phyloP scores from a whole-genome alignment of 495 filamentous ascomycete species.

The Xylaria venustula region DNA sequence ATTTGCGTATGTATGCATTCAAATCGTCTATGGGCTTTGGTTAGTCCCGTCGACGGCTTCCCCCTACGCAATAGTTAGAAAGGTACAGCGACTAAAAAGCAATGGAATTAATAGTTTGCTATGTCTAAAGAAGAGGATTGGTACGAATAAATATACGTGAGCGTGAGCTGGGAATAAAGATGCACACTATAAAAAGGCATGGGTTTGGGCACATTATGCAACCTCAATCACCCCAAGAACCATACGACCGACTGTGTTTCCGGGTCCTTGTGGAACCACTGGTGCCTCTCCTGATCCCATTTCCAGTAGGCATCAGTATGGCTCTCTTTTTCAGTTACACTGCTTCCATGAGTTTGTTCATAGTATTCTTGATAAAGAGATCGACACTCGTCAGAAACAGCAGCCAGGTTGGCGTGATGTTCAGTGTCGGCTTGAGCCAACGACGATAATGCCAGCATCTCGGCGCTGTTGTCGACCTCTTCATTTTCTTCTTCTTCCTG shows the following conservation, averaged over 20 bases:
- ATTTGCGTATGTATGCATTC: no score
- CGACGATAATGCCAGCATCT: no score
- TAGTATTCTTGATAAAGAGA: not conserved
- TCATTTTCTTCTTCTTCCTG: no score
- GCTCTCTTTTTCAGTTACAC: not conserved
- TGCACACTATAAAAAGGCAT: not conserved
- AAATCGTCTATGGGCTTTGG: no score
- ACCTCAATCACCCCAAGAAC: conserved; percentile 8
- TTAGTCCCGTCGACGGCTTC: no score
- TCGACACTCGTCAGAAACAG: not conserved
- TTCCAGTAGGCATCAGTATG: conserved; percentile 5
- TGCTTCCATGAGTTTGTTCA: not conserved
- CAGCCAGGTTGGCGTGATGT: not conserved
- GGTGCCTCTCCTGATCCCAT: not conserved
- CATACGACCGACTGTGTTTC: not conserved
- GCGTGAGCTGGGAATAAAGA: not conserved
- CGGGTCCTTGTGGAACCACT: conserved; percentile 5
- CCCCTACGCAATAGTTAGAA: no score
- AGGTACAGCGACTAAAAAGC: no score
- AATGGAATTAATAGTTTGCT: no score
- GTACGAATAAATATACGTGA: no score
- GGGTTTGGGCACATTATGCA: no score
- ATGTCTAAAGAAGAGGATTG: not conserved
- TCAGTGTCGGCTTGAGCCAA: not conserved
- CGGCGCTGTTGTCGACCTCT: no score